Evolutionary conservation across 1,284 basidiomycete genomes (phyloP), one percentile per base, ranked within the genome.

Genomic region (Mycosarcoma maydis): DNA sequence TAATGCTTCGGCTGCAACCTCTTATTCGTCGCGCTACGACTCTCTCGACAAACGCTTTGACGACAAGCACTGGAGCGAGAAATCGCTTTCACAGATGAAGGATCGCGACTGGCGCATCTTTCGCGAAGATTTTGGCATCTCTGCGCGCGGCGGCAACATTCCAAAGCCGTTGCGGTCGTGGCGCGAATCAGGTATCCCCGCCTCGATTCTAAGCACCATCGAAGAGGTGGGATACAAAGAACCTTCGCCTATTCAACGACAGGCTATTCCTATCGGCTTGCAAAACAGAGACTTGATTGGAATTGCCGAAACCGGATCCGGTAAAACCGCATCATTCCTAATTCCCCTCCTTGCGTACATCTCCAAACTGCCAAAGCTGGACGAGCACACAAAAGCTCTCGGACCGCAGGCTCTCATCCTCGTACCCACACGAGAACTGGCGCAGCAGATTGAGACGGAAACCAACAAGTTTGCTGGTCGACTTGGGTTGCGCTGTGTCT

Each of bases 71-170:
- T 98, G 96, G 96, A 90, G 90, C 2, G 92, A 97, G n/a, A 99
- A 99, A 83, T 87, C 89, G 2, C 84, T 98, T 27, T 83, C 85
- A 2, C 92, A 98, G 83, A 98, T 99, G 96, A 91, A 90, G 79
- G 96, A 98, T 76, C 87, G 95, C 54, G 95, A 99, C 82, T 99
- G 95, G 95, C 88, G 95, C 76, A 98, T 99, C 82, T 98, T 99
- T 85, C 86, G 94, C 66, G 95, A 98, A 83, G 95, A 99, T 83
- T 99, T 96, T 84, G 94, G 89, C 76, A 99, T 99, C 66, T 89
- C 92, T 48, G 90, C 93, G 4, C 85, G 94, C 82, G 93, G 38
- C 80, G 95, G 95, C 30, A 86, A 89, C 66, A 97, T 98, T 56
- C 95, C 95, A 6, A 88, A 91, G 66, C 95, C 95, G 2, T 82